phyloP scores from a whole-genome alignment of 1,284 basidiomycete genomes.

The Marasmius oreades region DNA sequence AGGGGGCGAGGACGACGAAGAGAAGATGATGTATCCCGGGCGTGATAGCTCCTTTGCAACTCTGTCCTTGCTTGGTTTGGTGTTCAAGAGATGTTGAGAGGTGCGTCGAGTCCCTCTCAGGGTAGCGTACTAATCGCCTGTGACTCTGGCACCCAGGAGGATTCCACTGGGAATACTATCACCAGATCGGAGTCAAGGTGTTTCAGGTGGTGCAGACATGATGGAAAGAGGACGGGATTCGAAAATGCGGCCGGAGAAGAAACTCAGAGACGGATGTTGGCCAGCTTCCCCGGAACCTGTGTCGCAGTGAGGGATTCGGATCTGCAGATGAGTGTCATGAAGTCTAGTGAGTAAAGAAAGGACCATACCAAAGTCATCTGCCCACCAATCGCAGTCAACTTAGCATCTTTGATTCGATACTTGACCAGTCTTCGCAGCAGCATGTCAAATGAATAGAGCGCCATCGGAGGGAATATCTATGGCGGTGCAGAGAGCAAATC shows the following conservation, averaged over 20 bases:
- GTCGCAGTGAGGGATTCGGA: constrained; percentile 68
- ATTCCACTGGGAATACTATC: constrained; percentile 30
- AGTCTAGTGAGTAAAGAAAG: not conserved
- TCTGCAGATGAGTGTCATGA: constrained; percentile 34
- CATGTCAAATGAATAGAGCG: constrained; percentile 76
- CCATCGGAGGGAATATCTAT: constrained; percentile 78
- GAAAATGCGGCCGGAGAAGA: constrained; percentile 65
- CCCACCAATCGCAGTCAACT: constrained; percentile 54
- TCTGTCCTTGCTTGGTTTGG: constrained; percentile 2
- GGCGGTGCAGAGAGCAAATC: constrained; percentile 73
- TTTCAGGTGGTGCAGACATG: constrained; percentile 56
- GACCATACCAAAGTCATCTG: constrained; percentile 64
- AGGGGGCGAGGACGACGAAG: constrained; percentile 86
- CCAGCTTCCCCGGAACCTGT: constrained; percentile 76
- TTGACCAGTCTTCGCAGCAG: constrained; percentile 66
- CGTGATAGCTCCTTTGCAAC: no score
- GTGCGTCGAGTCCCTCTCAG: constrained; percentile 14
- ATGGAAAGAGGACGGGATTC: constrained; percentile 80
- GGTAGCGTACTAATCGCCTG: constrained; percentile 56
- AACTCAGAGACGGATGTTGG: constrained; percentile 72
- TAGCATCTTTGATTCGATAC: constrained; percentile 73
- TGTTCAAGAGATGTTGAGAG: not conserved
- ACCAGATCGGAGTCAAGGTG: constrained; percentile 46
- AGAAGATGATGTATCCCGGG: constrained; percentile 28
- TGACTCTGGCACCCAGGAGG: constrained; percentile 54